Percentiles rank a stretch among this genome's conserved stretches.
These are phyloP conservation scores for Thielaviopsis punctulata DNA, from an alignment of 2,329 filamentous ascomycete species.

Conservation along the genomic window DNA sequence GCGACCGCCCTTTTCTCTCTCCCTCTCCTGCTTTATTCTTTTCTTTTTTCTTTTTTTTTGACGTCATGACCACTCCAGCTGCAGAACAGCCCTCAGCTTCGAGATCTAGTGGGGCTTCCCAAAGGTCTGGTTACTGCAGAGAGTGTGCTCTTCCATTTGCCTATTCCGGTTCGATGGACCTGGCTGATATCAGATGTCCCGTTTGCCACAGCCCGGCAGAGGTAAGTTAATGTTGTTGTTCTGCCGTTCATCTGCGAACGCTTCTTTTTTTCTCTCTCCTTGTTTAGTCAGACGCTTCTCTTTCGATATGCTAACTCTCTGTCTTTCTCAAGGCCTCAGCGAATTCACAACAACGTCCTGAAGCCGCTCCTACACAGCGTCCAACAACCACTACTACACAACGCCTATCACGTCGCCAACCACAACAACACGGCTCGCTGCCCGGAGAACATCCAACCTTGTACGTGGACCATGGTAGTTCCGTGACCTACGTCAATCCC, in stretches of 20 bases:
- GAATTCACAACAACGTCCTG: too few species aligned
- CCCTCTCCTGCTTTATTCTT: too few species aligned
- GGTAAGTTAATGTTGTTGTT: too few species aligned
- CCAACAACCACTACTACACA: too few species aligned
- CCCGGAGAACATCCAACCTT: not conserved
- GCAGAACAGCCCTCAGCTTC: not conserved
- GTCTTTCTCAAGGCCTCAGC: too few species aligned
- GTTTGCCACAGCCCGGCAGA: not conserved
- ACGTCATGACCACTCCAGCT: not conserved
- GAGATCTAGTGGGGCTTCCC: constrained; percentile 2
- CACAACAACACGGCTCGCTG: not conserved
- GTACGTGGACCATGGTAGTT: not conserved
- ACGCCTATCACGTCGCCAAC: not conserved
- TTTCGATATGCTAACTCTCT: too few species aligned
- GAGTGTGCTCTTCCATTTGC: too few species aligned
- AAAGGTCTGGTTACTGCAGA: not conserved
- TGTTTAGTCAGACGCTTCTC: too few species aligned
- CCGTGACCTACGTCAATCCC: not conserved
- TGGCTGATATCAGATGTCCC: not conserved
- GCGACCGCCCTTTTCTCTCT: too few species aligned
- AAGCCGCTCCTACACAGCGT: too few species aligned
- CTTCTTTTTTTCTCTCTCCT: not conserved
- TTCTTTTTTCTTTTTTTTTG: not conserved
- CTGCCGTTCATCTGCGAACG: too few species aligned
- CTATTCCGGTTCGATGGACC: too few species aligned